Evolutionary conservation across 2,329 filamentous ascomycete genomes (phyloP).

Genomic region (Colletotrichum sidae): DNA sequence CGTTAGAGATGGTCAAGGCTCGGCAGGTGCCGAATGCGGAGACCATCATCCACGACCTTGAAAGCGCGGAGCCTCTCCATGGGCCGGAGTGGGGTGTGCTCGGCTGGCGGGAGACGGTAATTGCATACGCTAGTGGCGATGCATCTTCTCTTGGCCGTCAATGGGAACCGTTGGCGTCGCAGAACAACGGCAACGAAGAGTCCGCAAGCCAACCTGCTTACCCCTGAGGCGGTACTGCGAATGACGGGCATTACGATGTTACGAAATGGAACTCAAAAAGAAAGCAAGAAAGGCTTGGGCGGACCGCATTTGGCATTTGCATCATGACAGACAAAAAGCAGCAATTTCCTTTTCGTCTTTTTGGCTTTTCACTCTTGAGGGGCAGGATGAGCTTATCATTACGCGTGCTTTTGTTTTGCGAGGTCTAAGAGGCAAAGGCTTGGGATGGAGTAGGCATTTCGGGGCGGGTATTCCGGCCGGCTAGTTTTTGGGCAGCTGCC

Average conservation of each 20-base stretch:
- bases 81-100: slow-evolving; percentile 59
- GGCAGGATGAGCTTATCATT: slow-evolving; percentile 28
- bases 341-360: slow-evolving; percentile 14
- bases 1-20: slow-evolving; percentile 55
- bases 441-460: slow-evolving; percentile 14
- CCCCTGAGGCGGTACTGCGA: slow-evolving; percentile 27
- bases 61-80: slow-evolving; percentile 52
- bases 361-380: background rate
- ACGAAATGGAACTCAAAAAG: slow-evolving; percentile 33
- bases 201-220: slow-evolving; percentile 27
- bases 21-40: slow-evolving; percentile 50
- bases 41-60: slow-evolving; percentile 50
- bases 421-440: slow-evolving; percentile 16
- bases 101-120: slow-evolving; percentile 61
- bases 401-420: slow-evolving; percentile 17
- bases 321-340: slow-evolving; percentile 34
- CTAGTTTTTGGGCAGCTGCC: slow-evolving; percentile 8
- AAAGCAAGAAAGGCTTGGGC: slow-evolving; percentile 15
- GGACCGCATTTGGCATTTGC: slow-evolving; percentile 27
- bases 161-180: slow-evolving; percentile 53
- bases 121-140: slow-evolving; percentile 52
- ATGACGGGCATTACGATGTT: slow-evolving; percentile 34
- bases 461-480: slow-evolving; percentile 5
- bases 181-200: slow-evolving; percentile 6
- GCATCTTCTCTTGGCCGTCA: slow-evolving; percentile 56